phyloP scores from a whole-genome alignment of 1,284 basidiomycete species.

The Marasmius oreades region DNA sequence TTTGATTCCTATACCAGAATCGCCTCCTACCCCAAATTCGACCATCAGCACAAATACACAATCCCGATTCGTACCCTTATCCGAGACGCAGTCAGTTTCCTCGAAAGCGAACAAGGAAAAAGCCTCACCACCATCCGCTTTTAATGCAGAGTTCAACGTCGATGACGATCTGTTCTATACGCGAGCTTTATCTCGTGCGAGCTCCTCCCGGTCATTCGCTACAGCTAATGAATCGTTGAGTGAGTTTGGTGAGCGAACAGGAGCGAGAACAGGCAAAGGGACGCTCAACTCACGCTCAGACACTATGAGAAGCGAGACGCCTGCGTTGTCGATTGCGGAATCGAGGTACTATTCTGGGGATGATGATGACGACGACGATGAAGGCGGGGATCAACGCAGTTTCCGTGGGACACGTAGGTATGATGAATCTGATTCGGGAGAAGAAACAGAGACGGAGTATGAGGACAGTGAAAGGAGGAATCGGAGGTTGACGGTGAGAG shows the following conservation, averaged over 20 bases:
- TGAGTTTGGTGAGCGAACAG: conserved; percentile 5
- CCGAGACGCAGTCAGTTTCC: background rate
- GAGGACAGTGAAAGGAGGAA: conserved; percentile 1
- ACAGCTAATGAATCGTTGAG: conserved; percentile 33
- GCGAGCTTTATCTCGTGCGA: conserved; percentile 30
- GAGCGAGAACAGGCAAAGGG: background rate
- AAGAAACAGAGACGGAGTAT: conserved; percentile 8
- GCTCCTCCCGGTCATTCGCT: conserved; percentile 30
- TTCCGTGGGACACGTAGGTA: background rate
- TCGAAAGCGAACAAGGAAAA: background rate
- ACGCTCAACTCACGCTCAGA: background rate
- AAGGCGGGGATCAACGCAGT: background rate
- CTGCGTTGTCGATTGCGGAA: conserved; percentile 7
- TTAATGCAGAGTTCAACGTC: conserved; percentile 17
- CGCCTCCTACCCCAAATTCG: background rate
- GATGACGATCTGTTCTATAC: conserved; percentile 11
- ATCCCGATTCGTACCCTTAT: background rate
- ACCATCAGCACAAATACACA: background rate
- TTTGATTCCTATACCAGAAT: background rate
- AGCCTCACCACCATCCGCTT: conserved; percentile 19
- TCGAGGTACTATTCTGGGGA: conserved; percentile 11
- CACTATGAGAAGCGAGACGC: background rate
- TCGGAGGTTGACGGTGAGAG: background rate
- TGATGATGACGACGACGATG: background rate
- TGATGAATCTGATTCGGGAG: conserved; percentile 5